Base-by-base conservation (phyloP, 2,329 filamentous ascomycete genomes). In the Cordyceps pruinosa region DNA sequence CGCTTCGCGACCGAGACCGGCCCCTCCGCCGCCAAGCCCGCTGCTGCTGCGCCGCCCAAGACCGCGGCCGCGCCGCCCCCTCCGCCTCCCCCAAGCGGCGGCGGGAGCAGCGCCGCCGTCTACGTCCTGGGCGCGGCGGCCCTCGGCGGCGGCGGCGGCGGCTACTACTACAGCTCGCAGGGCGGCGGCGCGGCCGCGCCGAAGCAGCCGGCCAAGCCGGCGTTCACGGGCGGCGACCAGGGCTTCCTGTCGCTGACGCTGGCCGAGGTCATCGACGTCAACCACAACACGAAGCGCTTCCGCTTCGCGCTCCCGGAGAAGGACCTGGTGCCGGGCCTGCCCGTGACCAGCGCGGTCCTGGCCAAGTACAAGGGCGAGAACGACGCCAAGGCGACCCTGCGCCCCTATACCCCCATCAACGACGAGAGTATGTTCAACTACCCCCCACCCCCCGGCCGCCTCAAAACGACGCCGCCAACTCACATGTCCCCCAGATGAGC, bases 251-350 rank as follows among this genome's bases (percentile, higher is more conserved):
- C 85, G 61, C 81, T 97, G 64, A 86, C 88, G 75, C 80, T 97
- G 57, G 83, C 90, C 57, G 84, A 87, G 57, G 82, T 91, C 50
- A 88, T 96, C 75, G 75, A 79, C 46, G 75, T 97, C 76, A 97
- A 90, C 79, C 88, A 92, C 81, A 97, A 97, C 80, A 95, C 91
- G 66, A 97, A 97, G 85, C 86, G 83, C 66, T 80, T 97, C 70
- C 86, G 89, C 66, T 97, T 99, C 75, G 85, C 87, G 67, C 84
- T 97, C 44, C 89, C 90, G 17, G 89, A 95, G 71, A 79, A 84
- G 61, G 88, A 96, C 70, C 84, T 87, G 74, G 87, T 96, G 54
- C 93, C 89, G 58, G 94, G 94, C 45, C 77, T 99, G 59, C 75
- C 82, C 35, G 77, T 96, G 61, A 85, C 93, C 58, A 96, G 90